These are phyloP conservation scores for Plasmodium blacklocki DNA, from an alignment of 169 alveolate genomes.

Conservation along the genomic window DNA sequence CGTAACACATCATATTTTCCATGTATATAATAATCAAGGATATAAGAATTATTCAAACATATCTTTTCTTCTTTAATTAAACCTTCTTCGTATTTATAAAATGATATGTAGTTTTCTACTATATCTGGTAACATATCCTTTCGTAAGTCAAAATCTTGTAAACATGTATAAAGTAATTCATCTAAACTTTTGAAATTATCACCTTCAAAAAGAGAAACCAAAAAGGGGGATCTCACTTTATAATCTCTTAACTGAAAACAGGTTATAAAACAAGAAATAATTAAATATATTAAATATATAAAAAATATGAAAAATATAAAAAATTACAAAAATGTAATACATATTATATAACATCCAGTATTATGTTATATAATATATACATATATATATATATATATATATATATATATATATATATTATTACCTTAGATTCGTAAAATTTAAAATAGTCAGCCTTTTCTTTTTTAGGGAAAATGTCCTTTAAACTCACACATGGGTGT, in stretches of 20 bases:
- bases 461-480: conserved; percentile 20
- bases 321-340: conserved; percentile 17
- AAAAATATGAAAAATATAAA: conserved; percentile 9
- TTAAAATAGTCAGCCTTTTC: conserved; percentile 21
- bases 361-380: background rate
- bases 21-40: conserved; percentile 84
- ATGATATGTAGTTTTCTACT: conserved; percentile 33
- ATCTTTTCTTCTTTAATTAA: conserved; percentile 59
- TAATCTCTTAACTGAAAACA: conserved; percentile 12
- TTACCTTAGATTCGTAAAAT: conserved; percentile 47
- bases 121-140: conserved; percentile 70
- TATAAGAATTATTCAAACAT: conserved; percentile 81
- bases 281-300: background rate
- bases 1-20: conserved; percentile 80
- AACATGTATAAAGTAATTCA: conserved; percentile 65
- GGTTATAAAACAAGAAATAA: background rate
- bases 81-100: conserved; percentile 58
- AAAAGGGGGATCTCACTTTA: conserved; percentile 68
- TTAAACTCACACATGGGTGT: conserved; percentile 38
- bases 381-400: background rate
- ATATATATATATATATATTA: background rate
- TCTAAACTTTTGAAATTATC: conserved; percentile 23
- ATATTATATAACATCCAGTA: conserved; percentile 10
- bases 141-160: conserved; percentile 36
- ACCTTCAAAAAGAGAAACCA: conserved; percentile 32